phyloP scores from a whole-genome alignment of 768 basidiomycete genomes.

The Dentipellis sp. region DNA sequence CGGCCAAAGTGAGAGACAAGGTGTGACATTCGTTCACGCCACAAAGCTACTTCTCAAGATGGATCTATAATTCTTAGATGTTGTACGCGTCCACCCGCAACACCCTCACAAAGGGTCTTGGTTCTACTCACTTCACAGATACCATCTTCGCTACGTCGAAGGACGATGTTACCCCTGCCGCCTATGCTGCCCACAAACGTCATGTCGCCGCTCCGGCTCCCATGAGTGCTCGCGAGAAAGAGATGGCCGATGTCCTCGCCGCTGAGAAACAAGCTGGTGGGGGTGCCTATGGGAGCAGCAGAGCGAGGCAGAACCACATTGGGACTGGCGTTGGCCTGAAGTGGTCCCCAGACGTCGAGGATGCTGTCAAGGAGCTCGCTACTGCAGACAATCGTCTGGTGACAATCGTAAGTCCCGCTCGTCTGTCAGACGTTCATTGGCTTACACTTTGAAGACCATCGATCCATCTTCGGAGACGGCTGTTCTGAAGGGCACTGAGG shows the following conservation, averaged over 20 bases:
- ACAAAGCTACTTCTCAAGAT: neutral
- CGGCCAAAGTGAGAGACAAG: slow-evolving; percentile 76
- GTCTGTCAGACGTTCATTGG: neutral
- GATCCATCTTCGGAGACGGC: slow-evolving; percentile 57
- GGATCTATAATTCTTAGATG: slow-evolving; percentile 43
- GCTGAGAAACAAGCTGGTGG: slow-evolving; percentile 59
- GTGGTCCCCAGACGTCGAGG: slow-evolving; percentile 59
- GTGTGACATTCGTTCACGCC: slow-evolving; percentile 22
- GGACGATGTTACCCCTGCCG: slow-evolving; percentile 52
- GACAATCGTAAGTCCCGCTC: slow-evolving; percentile 42
- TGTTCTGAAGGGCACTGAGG: slow-evolving; percentile 30
- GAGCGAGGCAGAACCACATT: slow-evolving; percentile 44
- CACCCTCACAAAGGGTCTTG: slow-evolving; percentile 62
- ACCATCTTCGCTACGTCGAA: slow-evolving; percentile 73
- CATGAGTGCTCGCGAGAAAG: slow-evolving; percentile 72
- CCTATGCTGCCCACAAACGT: slow-evolving; percentile 65
- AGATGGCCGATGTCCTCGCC: slow-evolving; percentile 66
- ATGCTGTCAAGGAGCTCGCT: slow-evolving; percentile 53
- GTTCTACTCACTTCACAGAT: slow-evolving; percentile 63
- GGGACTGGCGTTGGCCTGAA: slow-evolving; percentile 52
- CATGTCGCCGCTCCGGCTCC: slow-evolving; percentile 75
- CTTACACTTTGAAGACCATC: slow-evolving; percentile 42
- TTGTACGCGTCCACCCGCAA: slow-evolving; percentile 76
- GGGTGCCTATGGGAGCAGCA: slow-evolving; percentile 48
- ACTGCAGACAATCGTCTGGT: slow-evolving; percentile 44